Evolutionary conservation across 2,329 filamentous ascomycete species (phyloP).

Genomic region (Aspergillus costaricaensis): DNA sequence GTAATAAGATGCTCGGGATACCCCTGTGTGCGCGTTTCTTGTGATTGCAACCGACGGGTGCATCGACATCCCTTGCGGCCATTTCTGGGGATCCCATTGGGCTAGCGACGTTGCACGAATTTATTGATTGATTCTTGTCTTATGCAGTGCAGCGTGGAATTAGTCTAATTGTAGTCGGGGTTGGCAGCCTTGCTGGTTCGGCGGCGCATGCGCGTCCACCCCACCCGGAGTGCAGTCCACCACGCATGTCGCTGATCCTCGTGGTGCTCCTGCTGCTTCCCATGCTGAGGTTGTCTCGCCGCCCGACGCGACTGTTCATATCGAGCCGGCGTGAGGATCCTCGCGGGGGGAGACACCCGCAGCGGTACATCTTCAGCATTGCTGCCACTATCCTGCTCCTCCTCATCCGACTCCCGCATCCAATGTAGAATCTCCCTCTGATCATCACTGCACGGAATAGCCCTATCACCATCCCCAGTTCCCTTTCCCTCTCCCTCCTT

Average conservation of each 20-base stretch:
- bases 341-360: conserved; percentile 13
- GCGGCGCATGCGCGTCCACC: conserved; percentile 13
- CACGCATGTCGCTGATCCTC: background rate
- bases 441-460: background rate
- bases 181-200: background rate
- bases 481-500: background rate
- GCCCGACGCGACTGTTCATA: conserved; percentile 14
- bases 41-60: background rate
- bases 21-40: conserved; percentile 19
- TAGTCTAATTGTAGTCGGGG: background rate
- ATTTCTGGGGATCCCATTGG: conserved; percentile 5
- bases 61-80: background rate
- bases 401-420: background rate
- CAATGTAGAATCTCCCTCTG: background rate
- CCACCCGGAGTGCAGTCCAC: conserved; percentile 8
- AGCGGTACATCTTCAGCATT: background rate
- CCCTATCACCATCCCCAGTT: background rate
- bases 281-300: background rate
- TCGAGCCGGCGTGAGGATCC: conserved; percentile 17
- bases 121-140: background rate
- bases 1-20: conserved; percentile 33
- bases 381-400: background rate
- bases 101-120: conserved; percentile 2
- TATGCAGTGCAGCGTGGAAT: background rate
- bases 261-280: background rate